Conservation (phyloP, 345 rosid species). For the Euphorbia tirucalli region DNA sequence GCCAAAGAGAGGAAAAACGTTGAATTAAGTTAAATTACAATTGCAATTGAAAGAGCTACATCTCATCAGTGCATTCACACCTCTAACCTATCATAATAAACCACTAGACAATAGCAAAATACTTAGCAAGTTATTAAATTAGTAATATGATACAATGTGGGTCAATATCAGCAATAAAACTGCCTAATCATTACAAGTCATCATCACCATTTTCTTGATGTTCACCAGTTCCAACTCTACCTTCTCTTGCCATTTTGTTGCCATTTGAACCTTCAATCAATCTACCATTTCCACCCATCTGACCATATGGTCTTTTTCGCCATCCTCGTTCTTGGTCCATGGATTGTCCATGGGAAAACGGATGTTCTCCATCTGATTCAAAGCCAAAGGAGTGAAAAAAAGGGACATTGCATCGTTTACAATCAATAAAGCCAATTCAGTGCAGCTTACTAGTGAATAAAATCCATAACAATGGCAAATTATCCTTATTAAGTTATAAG, state of each 20-base stretch:
- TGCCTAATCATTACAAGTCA: conserved; percentile 13
- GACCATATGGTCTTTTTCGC: conserved; percentile 36
- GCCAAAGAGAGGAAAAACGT: neutral
- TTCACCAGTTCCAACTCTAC: conserved; percentile 16
- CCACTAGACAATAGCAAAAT: neutral
- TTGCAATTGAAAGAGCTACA: conserved; percentile 21
- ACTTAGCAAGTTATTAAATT: conserved; percentile 14
- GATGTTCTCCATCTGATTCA: conserved; percentile 43
- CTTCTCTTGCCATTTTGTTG: conserved; percentile 28
- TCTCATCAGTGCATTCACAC: neutral
- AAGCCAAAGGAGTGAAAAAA: conserved; percentile 23
- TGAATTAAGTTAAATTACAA: conserved; percentile 9
- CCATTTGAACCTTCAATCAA: conserved; percentile 29
- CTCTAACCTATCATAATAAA: neutral
- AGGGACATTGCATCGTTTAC: conserved; percentile 17
- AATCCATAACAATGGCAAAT: neutral
- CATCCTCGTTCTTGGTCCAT: conserved; percentile 34
- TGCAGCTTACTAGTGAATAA: neutral
- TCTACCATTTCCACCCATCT: conserved; percentile 32
- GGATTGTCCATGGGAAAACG: conserved; percentile 30
- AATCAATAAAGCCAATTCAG: neutral
- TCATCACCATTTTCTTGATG: conserved; percentile 12
- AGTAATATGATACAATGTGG: conserved; percentile 4
- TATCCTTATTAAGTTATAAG: neutral
- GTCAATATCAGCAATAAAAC: neutral